Evolutionary conservation across 352 stramenopile species (phyloP), one percentile per base, ranked within the genome.

Genomic region (Thraustochytrium striatum): DNA sequence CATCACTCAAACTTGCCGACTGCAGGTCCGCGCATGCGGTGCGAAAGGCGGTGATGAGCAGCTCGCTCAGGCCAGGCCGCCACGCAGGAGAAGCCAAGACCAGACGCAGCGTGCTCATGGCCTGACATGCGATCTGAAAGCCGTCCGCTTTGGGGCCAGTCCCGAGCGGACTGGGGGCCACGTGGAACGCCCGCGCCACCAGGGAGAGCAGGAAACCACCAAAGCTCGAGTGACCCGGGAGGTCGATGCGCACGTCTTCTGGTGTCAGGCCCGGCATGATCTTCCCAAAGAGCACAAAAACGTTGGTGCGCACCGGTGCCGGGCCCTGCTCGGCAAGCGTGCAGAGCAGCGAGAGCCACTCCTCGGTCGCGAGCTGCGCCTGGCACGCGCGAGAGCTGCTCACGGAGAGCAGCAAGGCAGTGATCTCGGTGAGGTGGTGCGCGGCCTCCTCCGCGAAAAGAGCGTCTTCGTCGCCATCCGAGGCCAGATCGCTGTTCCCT

Each of bases 361-460:
- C 44, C 19, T 2, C 16, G 16, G 65, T 43, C 9, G 30, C 19
- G 2, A 75, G 43, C 36, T 61, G 44, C 8, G 30, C 32, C 19
- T 38, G 44, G n/a, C 44, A 58, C 32, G 44, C 43, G 8, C 41
- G 41, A 38, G 21, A 44, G 19, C 32, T 75, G 50, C 65, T 61
- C 3, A 38, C 61, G 13, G 65, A 72, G 9, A 75, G 36, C 25
- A 75, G 25, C 3, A 75, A 30, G 16, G 65, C 61, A 19, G 65
- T 75, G 47, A 75, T 75, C 50, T 75, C 65, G 13, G 25, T 28
- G 30, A 75, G 43, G 39, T 75, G 65, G 8, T 55, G 50, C 3
- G 16, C 16, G 38, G 65, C 65, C 16, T 75, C 65, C 13, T 41
- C 39, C 7, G 5, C 16, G 16, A 55, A 16, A 55, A 21, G 25